These are phyloP conservation scores for Colletotrichum orbiculare DNA, from an alignment of 2,329 filamentous ascomycete species.

Conservation along the genomic window DNA sequence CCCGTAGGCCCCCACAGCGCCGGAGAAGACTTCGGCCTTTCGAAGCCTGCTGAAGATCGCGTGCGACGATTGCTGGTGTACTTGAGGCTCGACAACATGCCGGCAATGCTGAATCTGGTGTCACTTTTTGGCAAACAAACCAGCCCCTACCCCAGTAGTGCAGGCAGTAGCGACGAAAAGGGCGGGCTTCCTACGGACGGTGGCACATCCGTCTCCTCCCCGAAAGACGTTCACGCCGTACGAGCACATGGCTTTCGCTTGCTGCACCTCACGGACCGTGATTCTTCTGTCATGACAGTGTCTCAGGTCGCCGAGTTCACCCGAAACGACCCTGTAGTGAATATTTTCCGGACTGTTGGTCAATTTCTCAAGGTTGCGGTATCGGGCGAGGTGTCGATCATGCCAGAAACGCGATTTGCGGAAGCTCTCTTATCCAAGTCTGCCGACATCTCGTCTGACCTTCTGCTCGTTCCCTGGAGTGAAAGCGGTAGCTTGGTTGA, in stretches of 20 bases:
- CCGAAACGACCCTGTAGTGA: constrained; percentile 79
- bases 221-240: constrained; percentile 56
- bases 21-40: constrained; percentile 46
- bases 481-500: constrained; percentile 72
- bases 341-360: constrained; percentile 75
- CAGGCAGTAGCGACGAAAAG: constrained; percentile 5
- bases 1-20: constrained; percentile 46
- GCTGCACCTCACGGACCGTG: constrained; percentile 82
- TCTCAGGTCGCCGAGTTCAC: constrained; percentile 76
- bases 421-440: constrained; percentile 75
- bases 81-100: constrained; percentile 85
- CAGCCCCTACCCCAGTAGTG: constrained; percentile 48
- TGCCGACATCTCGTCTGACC: constrained; percentile 70
- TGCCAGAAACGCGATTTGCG: constrained; percentile 77
- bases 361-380: constrained; percentile 70
- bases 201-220: constrained; percentile 5
- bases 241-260: constrained; percentile 82
- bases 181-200: constrained; percentile 9
- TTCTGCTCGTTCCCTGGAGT: constrained; percentile 83
- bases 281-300: constrained; percentile 87
- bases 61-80: constrained; percentile 69
- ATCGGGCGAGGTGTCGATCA: constrained; percentile 77
- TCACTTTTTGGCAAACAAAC: constrained; percentile 73
- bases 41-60: constrained; percentile 40
- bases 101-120: constrained; percentile 84